Conservation (phyloP, 257 asterid species). For the Echium plantagineum region DNA sequence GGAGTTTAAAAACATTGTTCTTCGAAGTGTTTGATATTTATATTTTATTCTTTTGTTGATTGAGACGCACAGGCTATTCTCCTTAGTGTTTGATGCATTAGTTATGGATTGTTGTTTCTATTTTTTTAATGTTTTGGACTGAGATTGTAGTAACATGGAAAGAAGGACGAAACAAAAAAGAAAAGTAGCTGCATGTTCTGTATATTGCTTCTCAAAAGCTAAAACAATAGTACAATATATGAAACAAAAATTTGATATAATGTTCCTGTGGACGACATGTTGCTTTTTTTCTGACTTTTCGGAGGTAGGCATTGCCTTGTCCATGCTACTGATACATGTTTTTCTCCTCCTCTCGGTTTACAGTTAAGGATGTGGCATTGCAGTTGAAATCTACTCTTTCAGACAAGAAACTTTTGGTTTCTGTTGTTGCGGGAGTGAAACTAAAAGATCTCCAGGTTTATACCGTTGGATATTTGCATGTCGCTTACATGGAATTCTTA, state of each 20-base stretch:
- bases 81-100: too few relatives aligned
- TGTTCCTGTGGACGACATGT: not conserved
- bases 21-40: not conserved
- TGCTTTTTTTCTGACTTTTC: not conserved
- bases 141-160: not conserved
- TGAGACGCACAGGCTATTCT: too few relatives aligned
- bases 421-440: slow-evolving; percentile 92
- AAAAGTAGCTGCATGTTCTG: not conserved
- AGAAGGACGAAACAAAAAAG: not conserved
- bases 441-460: slow-evolving; percentile 82
- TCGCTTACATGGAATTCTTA: slow-evolving; percentile 2
- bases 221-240: too few relatives aligned
- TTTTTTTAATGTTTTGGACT: too few relatives aligned
- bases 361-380: slow-evolving; percentile 61
- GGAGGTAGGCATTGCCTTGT: too few relatives aligned
- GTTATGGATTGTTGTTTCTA: too few relatives aligned
- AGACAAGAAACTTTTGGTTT: slow-evolving; percentile 69
- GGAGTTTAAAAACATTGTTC: too few relatives aligned
- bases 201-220: not conserved
- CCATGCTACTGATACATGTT: not conserved
- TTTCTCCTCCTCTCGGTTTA: slow-evolving; percentile 12
- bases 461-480: slow-evolving; percentile 4
- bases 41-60: too few relatives aligned
- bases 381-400: slow-evolving; percentile 57
- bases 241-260: too few relatives aligned